phyloP scores from a whole-genome alignment of 805 yeast genomes.

The Kockiozyma suomiensis region DNA sequence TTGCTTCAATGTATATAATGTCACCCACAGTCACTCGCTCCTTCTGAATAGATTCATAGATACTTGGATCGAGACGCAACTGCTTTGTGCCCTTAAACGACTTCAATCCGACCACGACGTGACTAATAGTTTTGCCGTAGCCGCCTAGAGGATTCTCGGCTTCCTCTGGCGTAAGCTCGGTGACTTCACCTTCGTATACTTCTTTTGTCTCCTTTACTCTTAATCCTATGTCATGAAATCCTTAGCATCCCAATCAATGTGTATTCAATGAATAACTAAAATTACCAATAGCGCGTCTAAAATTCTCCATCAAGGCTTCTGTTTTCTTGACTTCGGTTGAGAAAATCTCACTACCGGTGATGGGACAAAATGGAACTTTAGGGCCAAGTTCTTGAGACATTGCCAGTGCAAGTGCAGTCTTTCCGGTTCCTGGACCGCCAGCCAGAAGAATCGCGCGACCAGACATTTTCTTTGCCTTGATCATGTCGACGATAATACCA shows the following conservation, averaged over 20 bases:
- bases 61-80: slow-evolving; percentile 97
- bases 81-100: slow-evolving; percentile 95
- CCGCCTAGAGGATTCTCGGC: slow-evolving; percentile 93
- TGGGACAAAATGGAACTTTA: slow-evolving; percentile 96
- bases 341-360: slow-evolving; percentile 91
- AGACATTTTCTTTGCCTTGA: slow-evolving; percentile 87
- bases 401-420: slow-evolving; percentile 95
- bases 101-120: slow-evolving; percentile 90
- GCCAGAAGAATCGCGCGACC: slow-evolving; percentile 96
- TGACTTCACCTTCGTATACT: slow-evolving; percentile 97
- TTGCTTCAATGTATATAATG: slow-evolving; percentile 94
- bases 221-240: slow-evolving; percentile 49
- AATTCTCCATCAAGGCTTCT: slow-evolving; percentile 93
- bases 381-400: slow-evolving; percentile 95
- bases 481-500: slow-evolving; percentile 90
- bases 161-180: slow-evolving; percentile 94
- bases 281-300: slow-evolving; percentile 83
- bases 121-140: slow-evolving; percentile 93
- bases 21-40: slow-evolving; percentile 95
- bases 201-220: slow-evolving; percentile 96
- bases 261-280: background rate
- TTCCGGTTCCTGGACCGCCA: slow-evolving; percentile 98
- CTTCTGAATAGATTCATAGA: slow-evolving; percentile 92
- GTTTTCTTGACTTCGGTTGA: slow-evolving; percentile 98
- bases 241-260: background rate